Conservation (phyloP, 2,329 filamentous ascomycete species). For the Arthrinium puccinioides region DNA sequence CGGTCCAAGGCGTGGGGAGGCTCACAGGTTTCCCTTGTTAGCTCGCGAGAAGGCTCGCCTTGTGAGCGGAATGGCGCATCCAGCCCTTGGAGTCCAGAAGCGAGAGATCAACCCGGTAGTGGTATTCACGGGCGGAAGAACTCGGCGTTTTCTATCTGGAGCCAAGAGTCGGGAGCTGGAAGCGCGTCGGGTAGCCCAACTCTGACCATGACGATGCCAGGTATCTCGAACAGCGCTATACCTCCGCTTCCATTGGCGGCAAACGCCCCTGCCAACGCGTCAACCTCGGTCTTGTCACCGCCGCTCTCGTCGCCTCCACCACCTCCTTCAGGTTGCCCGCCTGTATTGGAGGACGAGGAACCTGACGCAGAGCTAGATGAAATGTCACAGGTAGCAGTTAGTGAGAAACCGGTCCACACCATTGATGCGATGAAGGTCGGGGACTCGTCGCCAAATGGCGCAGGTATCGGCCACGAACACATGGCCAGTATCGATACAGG, state of each 20-base stretch:
- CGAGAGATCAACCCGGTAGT: constrained; percentile 4
- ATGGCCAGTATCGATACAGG: constrained; percentile 59
- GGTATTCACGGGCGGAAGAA: constrained; percentile 36
- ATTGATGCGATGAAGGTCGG: constrained; percentile 13
- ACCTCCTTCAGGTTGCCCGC: constrained; percentile 20
- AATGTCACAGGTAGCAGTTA: no score
- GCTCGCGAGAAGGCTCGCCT: constrained; percentile 34
- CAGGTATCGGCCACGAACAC: constrained; percentile 26
- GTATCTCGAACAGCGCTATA: constrained; percentile 13
- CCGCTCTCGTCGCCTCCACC: constrained; percentile 16
- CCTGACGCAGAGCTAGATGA: constrained; percentile 3
- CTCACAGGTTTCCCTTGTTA: constrained; percentile 66
- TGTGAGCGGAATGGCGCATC: constrained; percentile 35
- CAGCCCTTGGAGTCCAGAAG: constrained; percentile 32
- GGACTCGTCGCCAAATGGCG: constrained; percentile 17
- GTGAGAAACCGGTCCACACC: no score
- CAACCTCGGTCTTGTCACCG: constrained; percentile 7
- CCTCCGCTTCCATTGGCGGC: constrained; percentile 11
- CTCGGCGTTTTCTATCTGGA: constrained; percentile 41
- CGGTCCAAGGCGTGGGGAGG: constrained; percentile 74
- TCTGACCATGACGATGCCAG: constrained; percentile 33
- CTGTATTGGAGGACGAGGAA: constrained; percentile 33
- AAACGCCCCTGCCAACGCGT: constrained; percentile 5
- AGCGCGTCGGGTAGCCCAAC: constrained; percentile 45
- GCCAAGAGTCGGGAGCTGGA: constrained; percentile 38